A percentile compares a stretch with the other conserved stretches of the same genome.
These are phyloP conservation scores for Cyberlindnera nakhonratchasimensis DNA, from an alignment of 805 yeast genomes.

Conservation along the genomic window DNA sequence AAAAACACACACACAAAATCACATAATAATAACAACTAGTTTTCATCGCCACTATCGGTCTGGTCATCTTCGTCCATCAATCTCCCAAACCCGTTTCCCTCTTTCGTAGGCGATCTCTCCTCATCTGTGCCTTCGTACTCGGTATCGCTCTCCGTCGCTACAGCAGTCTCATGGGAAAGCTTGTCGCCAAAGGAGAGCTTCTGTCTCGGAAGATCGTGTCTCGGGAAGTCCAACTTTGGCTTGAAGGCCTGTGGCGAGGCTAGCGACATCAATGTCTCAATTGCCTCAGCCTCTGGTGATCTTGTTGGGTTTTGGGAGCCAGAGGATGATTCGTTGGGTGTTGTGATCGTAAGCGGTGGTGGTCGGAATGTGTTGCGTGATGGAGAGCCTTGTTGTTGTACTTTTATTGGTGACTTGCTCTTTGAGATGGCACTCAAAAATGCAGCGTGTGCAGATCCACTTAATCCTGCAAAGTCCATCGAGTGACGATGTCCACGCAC, in stretches of 20 bases:
- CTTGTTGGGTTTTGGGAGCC: constrained; percentile 7
- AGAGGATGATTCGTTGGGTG: not conserved
- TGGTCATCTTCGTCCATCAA: constrained; percentile 11
- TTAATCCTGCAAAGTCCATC: constrained; percentile 22
- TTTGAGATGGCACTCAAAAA: constrained; percentile 38
- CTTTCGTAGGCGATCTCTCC: constrained; percentile 10
- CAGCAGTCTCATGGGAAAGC: constrained; percentile 12
- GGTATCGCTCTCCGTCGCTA: constrained; percentile 20
- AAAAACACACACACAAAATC: not conserved
- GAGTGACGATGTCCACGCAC: constrained; percentile 17
- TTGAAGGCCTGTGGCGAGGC: constrained; percentile 24
- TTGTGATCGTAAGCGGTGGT: constrained; percentile 7
- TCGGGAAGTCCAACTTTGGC: constrained; percentile 4
- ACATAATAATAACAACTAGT: not conserved
- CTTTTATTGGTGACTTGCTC: constrained; percentile 28
- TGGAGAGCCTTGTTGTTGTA: not conserved
- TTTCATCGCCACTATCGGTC: constrained; percentile 15
- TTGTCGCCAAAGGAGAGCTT: constrained; percentile 25
- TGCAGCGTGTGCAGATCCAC: constrained; percentile 38
- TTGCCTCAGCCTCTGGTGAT: constrained; percentile 37
- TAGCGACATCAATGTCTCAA: constrained; percentile 39
- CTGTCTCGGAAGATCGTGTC: constrained; percentile 19
- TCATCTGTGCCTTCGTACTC: constrained; percentile 18
- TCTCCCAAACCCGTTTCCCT: not conserved
- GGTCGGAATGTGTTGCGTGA: constrained; percentile 9